These are phyloP conservation scores for Colletotrichum sp. DNA, from an alignment of 2,329 filamentous ascomycete genomes.

Conservation along the genomic window DNA sequence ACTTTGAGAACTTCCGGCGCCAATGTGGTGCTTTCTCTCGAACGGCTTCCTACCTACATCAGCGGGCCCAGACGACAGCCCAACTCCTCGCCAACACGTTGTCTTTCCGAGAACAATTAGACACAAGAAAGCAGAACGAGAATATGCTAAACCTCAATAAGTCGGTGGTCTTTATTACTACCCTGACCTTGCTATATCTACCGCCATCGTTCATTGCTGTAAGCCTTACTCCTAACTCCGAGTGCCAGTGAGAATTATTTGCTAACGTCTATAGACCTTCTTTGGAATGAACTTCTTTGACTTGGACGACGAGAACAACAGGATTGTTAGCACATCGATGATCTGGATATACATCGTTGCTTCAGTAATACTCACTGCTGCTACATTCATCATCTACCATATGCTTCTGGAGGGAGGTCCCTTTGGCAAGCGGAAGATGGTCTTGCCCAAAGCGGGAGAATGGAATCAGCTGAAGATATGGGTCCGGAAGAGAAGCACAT, in stretches of 20 bases:
- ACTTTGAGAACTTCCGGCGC: slow-evolving; percentile 18
- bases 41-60: slow-evolving; percentile 26
- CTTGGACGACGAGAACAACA: slow-evolving; percentile 30
- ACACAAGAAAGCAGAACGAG: slow-evolving; percentile 34
- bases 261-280: slow-evolving; percentile 30
- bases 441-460: background rate
- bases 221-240: slow-evolving; percentile 17
- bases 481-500: background rate
- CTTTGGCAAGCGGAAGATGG: background rate
- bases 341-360: slow-evolving; percentile 43
- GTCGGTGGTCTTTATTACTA: slow-evolving; percentile 35
- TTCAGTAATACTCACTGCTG: slow-evolving; percentile 31
- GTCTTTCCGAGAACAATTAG: slow-evolving; percentile 32
- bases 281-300: slow-evolving; percentile 47
- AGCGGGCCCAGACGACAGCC: slow-evolving; percentile 28
- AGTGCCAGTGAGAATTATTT: rapidly evolving
- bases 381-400: slow-evolving; percentile 31
- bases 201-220: slow-evolving; percentile 42
- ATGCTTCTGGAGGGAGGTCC: background rate
- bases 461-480: background rate
- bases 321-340: slow-evolving; percentile 35
- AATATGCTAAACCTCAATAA: slow-evolving; percentile 36
- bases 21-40: slow-evolving; percentile 23
- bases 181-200: slow-evolving; percentile 31
- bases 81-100: slow-evolving; percentile 31